Base-by-base conservation (phyloP, 176 grass and related monocot genomes). In the Avena insularis region DNA sequence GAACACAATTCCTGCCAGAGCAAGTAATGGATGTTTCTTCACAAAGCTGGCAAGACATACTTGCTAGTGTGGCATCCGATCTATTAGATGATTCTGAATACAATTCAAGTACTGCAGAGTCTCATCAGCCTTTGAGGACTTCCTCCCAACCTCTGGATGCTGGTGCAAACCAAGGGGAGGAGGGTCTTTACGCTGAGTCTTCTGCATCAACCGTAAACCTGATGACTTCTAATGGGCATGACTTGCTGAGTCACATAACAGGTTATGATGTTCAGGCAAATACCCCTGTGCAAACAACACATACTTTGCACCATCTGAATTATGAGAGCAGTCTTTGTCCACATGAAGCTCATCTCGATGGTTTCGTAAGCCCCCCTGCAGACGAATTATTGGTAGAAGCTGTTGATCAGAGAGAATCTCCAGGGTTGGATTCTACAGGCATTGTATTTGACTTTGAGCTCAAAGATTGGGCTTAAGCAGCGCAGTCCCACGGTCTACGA, bases 1-100 rank as follows among this genome's bases (percentile, higher is more conserved):
- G 82, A 69, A 76, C 87, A 86, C 81, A 81, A 54, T 77, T 19
- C 62, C 45, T 78, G 40, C 40, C 31, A 36, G 60, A 80, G 38
- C 67, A 75, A 80, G 51, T 75, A 65, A 53, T 67, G 25, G 91
- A 99, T 91, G 73, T 94, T 90, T 55, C 54, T 73, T 61, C 87
- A 17, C 90, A 90, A 87, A 97, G 94, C 89, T 94, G 97, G 97
- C 56, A 86, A 87, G 97, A 97, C 87, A 89, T 99, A 84, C 80
- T 99, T 82, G 92, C 86, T 66, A 89, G 83, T 59, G 78, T 99
- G 76, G 86, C 91, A 88, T 89, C 88, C 80, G 89, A 99, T 64
- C 79, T 94, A 78, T 56, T 77, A 36, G 50, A 36, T 20, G 29
- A 56, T 77, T 40, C 79, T 7, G 89, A 82, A 71, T 82, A 84